Evolutionary conservation across 108 stramenopile genomes (phyloP).

Genomic region (Cylindrotheca fusiformis): DNA sequence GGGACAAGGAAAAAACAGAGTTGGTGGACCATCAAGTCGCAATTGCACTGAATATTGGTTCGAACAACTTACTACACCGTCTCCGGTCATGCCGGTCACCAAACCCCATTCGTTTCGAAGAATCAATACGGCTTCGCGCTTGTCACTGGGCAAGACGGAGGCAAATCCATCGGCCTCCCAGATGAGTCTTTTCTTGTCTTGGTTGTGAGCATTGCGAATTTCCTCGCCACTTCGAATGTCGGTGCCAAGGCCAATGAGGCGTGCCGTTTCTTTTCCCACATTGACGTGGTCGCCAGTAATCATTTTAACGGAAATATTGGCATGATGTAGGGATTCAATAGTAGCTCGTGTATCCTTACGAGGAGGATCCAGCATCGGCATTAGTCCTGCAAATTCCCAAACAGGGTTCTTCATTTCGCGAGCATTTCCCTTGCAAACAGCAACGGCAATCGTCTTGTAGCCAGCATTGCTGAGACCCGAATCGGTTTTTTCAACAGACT

Average conservation of each 20-base stretch:
- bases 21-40: not conserved
- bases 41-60: not conserved
- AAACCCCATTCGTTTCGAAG: slow-evolving; percentile 61
- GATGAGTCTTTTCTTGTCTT: slow-evolving; percentile 40
- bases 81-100: slow-evolving; percentile 90
- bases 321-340: slow-evolving; percentile 41
- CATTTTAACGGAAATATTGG: slow-evolving; percentile 84
- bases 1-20: not conserved
- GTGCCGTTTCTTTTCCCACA: slow-evolving; percentile 75
- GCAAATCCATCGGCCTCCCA: slow-evolving; percentile 69
- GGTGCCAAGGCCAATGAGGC: slow-evolving; percentile 19
- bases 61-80: slow-evolving; percentile 44
- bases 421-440: slow-evolving; percentile 50
- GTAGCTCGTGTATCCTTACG: slow-evolving; percentile 76
- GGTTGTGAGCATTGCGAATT: slow-evolving; percentile 13
- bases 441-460: slow-evolving; percentile 77
- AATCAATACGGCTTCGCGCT: slow-evolving; percentile 11
- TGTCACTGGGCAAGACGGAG: slow-evolving; percentile 83
- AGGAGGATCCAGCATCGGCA: slow-evolving; percentile 88
- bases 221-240: slow-evolving; percentile 24
- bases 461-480: slow-evolving; percentile 38
- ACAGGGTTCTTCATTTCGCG: slow-evolving; percentile 37
- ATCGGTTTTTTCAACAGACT: slow-evolving; percentile 25
- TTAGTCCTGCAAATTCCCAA: slow-evolving; percentile 74
- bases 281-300: slow-evolving; percentile 83